These are phyloP conservation scores for Fraxinus floribunda DNA, from an alignment of 305 asterid species.

Conservation along the genomic window DNA sequence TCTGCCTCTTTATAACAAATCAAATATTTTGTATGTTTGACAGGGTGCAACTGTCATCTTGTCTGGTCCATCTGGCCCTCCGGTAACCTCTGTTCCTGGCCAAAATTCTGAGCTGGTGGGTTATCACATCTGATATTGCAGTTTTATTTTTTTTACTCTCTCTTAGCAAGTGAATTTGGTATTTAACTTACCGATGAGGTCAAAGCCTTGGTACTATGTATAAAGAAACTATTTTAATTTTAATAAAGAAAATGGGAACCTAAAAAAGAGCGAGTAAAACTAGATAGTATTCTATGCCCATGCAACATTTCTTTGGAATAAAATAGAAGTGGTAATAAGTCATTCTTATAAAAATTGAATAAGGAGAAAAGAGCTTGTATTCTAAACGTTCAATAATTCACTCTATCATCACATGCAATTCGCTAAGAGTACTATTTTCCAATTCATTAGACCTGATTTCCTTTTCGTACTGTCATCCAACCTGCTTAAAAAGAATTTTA, in stretches of 20 bases:
- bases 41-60: conserved; percentile 95
- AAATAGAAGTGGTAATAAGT: neutral
- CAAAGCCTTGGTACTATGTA: conserved; percentile 16
- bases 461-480: neutral
- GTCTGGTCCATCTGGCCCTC: conserved; percentile 94
- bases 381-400: neutral
- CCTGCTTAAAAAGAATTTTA: neutral
- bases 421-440: neutral
- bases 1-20: conserved; percentile 15
- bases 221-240: neutral
- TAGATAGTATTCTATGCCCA: neutral
- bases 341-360: neutral
- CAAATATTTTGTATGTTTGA: conserved; percentile 25
- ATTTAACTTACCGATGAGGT: neutral
- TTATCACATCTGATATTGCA: conserved; percentile 22
- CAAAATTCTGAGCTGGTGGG: conserved; percentile 93
- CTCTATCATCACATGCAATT: neutral
- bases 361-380: neutral
- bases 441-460: neutral
- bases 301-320: neutral
- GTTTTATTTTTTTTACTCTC: conserved; percentile 14
- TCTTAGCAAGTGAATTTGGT: conserved; percentile 11
- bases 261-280: neutral
- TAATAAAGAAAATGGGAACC: neutral
- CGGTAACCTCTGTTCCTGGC: conserved; percentile 77